Conservation (phyloP, 192 early-diverging fungal species). For the Dimargaris xerosporica region DNA sequence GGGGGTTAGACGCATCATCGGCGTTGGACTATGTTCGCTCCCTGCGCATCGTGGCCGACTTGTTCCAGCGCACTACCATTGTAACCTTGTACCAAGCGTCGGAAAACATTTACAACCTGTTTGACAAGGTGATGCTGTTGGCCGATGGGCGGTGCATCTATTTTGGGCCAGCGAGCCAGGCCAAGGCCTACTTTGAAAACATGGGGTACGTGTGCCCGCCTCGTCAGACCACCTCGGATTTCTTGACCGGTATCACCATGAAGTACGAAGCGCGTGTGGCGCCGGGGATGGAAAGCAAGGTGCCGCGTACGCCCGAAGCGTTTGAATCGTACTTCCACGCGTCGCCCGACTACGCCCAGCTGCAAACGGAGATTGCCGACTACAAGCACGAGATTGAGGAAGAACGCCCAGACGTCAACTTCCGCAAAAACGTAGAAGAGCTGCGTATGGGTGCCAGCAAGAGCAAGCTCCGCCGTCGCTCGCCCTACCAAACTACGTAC, state of each 20-base stretch:
- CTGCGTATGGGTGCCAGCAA: constrained; percentile 32
- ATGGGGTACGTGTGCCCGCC: constrained; percentile 33
- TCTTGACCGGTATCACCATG: constrained; percentile 46
- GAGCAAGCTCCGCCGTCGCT: constrained; percentile 30
- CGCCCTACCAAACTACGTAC: constrained; percentile 51
- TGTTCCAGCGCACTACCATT: constrained; percentile 44
- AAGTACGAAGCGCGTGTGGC: constrained; percentile 33
- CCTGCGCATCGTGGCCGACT: constrained; percentile 57
- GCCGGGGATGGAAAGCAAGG: constrained; percentile 34
- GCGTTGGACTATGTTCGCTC: constrained; percentile 65
- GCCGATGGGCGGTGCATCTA: constrained; percentile 34
- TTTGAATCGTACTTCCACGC: constrained; percentile 42
- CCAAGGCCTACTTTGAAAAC: constrained; percentile 30
- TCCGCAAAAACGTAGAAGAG: constrained; percentile 33
- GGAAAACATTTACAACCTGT: constrained; percentile 45
- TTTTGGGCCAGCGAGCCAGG: constrained; percentile 30
- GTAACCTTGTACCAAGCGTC: constrained; percentile 58
- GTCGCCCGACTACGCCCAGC: too few relatives aligned
- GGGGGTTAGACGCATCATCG: constrained; percentile 64
- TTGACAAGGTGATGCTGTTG: constrained; percentile 36
- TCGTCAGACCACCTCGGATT: constrained; percentile 43
- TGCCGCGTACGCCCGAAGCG: constrained; percentile 41
- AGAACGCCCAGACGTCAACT: constrained; percentile 27
- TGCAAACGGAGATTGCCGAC: too few relatives aligned
- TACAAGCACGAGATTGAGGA: constrained; percentile 25